These are phyloP conservation scores for Debaryomyces castellii DNA, from an alignment of 805 yeast genomes.

Conservation along the genomic window DNA sequence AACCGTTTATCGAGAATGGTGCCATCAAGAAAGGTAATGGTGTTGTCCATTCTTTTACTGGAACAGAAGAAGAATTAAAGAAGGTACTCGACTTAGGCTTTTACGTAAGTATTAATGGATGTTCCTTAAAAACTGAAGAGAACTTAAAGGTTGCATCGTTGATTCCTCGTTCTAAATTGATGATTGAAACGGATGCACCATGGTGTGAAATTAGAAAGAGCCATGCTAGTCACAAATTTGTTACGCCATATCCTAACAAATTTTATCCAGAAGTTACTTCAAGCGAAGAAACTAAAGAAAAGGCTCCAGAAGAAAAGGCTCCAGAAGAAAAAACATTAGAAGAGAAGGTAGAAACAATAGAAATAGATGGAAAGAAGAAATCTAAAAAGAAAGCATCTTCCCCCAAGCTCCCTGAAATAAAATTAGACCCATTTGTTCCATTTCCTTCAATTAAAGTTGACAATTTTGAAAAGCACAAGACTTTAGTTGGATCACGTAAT, in stretches of 20 bases:
- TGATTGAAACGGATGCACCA: constrained; percentile 96
- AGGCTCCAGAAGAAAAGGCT: neutral
- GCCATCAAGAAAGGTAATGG: constrained; percentile 50
- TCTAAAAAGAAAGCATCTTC: constrained; percentile 13
- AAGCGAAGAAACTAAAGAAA: neutral
- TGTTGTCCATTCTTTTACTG: constrained; percentile 97
- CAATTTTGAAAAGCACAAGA: constrained; percentile 40
- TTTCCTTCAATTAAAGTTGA: constrained; percentile 68
- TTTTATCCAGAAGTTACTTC: constrained; percentile 45
- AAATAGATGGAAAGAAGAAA: constrained; percentile 2
- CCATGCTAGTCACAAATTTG: constrained; percentile 66
- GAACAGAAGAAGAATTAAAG: constrained; percentile 62
- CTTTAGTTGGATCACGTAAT: constrained; percentile 10
- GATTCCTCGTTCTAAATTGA: constrained; percentile 68
- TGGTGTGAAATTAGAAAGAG: constrained; percentile 94
- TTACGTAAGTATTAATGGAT: constrained; percentile 86
- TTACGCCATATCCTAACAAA: constrained; percentile 56
- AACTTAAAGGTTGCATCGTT: constrained; percentile 62
- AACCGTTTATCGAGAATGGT: constrained; percentile 57
- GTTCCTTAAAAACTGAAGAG: constrained; percentile 79
- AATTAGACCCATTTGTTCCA: constrained; percentile 54
- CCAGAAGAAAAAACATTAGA: constrained; percentile 2
- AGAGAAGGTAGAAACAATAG: constrained; percentile 6
- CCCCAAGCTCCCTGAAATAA: constrained; percentile 18
- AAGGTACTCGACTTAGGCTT: constrained; percentile 58